phyloP scores from a whole-genome alignment of 192 early-diverging fungal genomes.

The Pilobolus umbonatus region DNA sequence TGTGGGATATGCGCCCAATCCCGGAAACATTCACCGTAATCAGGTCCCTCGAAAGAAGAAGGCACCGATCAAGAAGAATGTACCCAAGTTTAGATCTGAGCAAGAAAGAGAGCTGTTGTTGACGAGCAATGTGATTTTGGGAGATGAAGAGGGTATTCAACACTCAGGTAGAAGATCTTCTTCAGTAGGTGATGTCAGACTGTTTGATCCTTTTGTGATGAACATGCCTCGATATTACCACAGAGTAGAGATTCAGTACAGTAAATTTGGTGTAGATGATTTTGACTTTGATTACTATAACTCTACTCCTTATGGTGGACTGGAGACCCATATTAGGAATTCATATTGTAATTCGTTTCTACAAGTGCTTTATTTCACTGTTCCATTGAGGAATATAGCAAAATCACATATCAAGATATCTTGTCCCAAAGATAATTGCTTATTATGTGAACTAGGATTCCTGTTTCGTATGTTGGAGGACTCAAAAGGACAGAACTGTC shows the following conservation, averaged over 20 bases:
- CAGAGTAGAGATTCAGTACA: slow-evolving; percentile 83
- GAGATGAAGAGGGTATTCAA: slow-evolving; percentile 31
- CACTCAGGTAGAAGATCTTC: slow-evolving; percentile 23
- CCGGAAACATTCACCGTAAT: slow-evolving; percentile 72
- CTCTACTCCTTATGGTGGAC: slow-evolving; percentile 75
- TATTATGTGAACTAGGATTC: slow-evolving; percentile 91
- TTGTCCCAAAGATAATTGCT: slow-evolving; percentile 73
- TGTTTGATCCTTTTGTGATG: slow-evolving; percentile 30
- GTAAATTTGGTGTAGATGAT: slow-evolving; percentile 95
- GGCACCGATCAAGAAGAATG: slow-evolving; percentile 29
- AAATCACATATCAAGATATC: slow-evolving; percentile 66
- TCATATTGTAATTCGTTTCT: slow-evolving; percentile 88
- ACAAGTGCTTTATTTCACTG: slow-evolving; percentile 77
- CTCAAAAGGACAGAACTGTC: slow-evolving; percentile 89
- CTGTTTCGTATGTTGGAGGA: slow-evolving; percentile 90
- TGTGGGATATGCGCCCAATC: slow-evolving; percentile 92
- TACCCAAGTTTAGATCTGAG: slow-evolving; percentile 77
- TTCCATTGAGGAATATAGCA: slow-evolving; percentile 57
- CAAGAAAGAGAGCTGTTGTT: slow-evolving; percentile 67
- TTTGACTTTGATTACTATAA: slow-evolving; percentile 99
- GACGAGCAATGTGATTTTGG: slow-evolving; percentile 31
- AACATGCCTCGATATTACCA: slow-evolving; percentile 66
- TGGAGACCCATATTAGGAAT: slow-evolving; percentile 90
- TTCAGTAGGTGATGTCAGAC: slow-evolving; percentile 18
- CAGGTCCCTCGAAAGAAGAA: slow-evolving; percentile 50